Conservation (phyloP, 345 rosid genomes). For the Citrus inodora region DNA sequence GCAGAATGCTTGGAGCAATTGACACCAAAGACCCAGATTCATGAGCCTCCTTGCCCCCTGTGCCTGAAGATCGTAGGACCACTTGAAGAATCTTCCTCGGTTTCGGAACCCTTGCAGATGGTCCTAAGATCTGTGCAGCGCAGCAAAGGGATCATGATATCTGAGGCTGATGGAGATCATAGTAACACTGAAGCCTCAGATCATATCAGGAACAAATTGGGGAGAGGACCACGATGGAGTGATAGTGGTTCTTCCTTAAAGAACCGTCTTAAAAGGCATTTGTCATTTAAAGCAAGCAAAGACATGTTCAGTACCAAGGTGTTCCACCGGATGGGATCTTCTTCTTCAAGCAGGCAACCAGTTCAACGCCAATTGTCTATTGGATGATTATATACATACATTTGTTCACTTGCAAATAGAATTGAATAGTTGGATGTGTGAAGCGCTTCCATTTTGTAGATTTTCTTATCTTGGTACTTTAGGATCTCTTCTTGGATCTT, state of each 20-base stretch:
- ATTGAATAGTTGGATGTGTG: constrained; percentile 16
- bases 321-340: constrained; percentile 31
- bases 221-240: constrained; percentile 22
- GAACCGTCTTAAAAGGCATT: constrained; percentile 48
- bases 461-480: background rate
- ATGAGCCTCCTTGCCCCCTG: constrained; percentile 72
- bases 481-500: background rate
- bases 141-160: constrained; percentile 40
- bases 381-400: constrained; percentile 18
- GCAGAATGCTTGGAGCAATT: constrained; percentile 89
- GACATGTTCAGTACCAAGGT: constrained; percentile 24
- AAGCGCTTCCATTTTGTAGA: constrained; percentile 5
- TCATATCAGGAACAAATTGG: constrained; percentile 33
- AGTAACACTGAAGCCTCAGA: constrained; percentile 26
- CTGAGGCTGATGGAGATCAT: constrained; percentile 37
- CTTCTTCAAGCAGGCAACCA: constrained; percentile 25
- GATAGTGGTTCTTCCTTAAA: constrained; percentile 40
- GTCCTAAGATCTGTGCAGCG: constrained; percentile 61
- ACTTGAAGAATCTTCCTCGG: constrained; percentile 39
- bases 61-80: constrained; percentile 53
- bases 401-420: constrained; percentile 16
- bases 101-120: constrained; percentile 62
- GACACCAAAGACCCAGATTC: constrained; percentile 57
- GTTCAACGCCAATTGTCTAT: constrained; percentile 15
- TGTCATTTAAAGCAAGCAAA: constrained; percentile 32